Evolutionary conservation across 1,139 yeast species (phyloP).

Genomic region (Sugiyamaella grinbergsii): DNA sequence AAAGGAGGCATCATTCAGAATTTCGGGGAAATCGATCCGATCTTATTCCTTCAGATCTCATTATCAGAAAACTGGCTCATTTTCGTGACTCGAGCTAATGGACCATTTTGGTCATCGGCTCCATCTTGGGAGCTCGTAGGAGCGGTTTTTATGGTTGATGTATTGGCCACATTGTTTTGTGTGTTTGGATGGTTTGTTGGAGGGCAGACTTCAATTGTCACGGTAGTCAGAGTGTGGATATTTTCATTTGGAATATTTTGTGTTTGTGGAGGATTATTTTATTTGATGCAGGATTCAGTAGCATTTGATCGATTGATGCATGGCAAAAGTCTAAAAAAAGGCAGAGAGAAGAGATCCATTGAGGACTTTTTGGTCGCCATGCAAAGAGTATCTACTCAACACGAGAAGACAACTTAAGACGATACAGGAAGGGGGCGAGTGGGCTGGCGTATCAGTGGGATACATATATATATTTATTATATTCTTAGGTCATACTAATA

Average conservation of each 20-base stretch:
- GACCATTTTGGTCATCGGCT: constrained; percentile 71
- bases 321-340: constrained; percentile 77
- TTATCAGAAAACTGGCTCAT: constrained; percentile 79
- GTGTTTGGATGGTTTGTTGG: constrained; percentile 73
- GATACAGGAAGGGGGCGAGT: neutral
- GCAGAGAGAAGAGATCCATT: constrained; percentile 73
- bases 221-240: constrained; percentile 68
- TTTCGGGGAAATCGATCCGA: constrained; percentile 71
- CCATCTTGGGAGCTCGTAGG: constrained; percentile 77
- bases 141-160: constrained; percentile 68
- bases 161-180: constrained; percentile 70
- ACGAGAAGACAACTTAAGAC: constrained; percentile 59
- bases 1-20: constrained; percentile 68
- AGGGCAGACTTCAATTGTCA: constrained; percentile 68
- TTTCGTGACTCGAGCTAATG: constrained; percentile 77
- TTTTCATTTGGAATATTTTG: constrained; percentile 73
- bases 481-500: no score
- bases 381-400: constrained; percentile 98
- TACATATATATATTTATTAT: no score
- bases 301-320: constrained; percentile 92
- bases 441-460: neutral
- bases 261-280: constrained; percentile 69
- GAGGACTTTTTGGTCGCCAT: constrained; percentile 96
- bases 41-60: constrained; percentile 70
- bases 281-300: constrained; percentile 75